phyloP scores from a whole-genome alignment of 2,329 filamentous ascomycete species.

The Fusarium sp. region DNA sequence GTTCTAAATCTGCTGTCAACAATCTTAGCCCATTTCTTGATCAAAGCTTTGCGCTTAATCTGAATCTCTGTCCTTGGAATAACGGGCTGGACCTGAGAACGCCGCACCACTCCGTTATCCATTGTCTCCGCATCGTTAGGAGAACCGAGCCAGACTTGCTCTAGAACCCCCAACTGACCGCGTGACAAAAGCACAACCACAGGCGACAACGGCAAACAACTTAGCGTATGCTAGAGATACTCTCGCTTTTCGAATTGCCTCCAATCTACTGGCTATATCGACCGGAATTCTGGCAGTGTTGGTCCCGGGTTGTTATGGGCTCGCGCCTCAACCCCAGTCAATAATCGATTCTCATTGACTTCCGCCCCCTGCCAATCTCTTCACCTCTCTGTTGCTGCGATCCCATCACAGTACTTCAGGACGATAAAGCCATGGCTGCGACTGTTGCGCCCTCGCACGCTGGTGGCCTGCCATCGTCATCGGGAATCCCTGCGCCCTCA shows the following conservation, averaged over 20 bases:
- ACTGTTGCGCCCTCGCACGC: slow-evolving; percentile 47
- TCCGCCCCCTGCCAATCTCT: not conserved
- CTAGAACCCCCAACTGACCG: slow-evolving; percentile 26
- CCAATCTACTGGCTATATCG: not conserved
- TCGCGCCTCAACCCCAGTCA: slow-evolving; percentile 20
- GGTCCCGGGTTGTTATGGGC: slow-evolving; percentile 25
- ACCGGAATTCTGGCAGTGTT: not conserved
- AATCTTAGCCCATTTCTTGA: not conserved
- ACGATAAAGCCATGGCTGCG: slow-evolving; percentile 42
- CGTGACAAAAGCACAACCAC: slow-evolving; percentile 23
- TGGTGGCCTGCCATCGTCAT: slow-evolving; percentile 37
- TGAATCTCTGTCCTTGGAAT: not conserved
- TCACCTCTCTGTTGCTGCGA: not conserved
- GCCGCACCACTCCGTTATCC: not conserved
- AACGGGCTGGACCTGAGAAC: not conserved
- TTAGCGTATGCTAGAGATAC: not conserved
- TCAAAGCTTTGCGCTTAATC: not conserved
- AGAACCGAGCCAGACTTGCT: slow-evolving; percentile 26
- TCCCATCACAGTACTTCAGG: not conserved
- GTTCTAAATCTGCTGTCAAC: not conserved
- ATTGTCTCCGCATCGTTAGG: slow-evolving; percentile 21
- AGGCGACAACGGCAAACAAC: slow-evolving; percentile 2
- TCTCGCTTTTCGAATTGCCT: not conserved
- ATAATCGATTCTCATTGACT: slow-evolving; percentile 15
- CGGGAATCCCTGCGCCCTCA: slow-evolving; percentile 35